phyloP scores from a whole-genome alignment of 176 grass and related monocot species.

The Otatea glauca region DNA sequence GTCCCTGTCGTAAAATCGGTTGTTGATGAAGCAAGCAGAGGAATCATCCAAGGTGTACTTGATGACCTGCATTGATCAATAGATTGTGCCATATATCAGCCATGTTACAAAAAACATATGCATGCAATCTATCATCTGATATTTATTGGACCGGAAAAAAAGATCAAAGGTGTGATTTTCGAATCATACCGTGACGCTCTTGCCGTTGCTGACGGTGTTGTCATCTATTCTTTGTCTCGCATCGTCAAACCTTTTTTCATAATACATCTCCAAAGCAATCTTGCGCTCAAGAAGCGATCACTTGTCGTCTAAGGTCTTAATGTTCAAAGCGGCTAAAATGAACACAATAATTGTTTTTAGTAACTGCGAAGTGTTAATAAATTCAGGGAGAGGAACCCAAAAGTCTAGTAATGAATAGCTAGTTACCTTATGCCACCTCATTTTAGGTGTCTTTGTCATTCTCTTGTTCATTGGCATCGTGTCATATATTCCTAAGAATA shows the following conservation, averaged over 20 bases:
- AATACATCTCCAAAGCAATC: constrained; percentile 73
- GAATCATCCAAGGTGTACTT: no score
- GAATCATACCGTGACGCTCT: no score
- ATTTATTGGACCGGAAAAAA: no score
- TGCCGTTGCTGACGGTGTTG: no score
- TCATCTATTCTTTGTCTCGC: constrained; percentile 68
- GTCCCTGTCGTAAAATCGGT: no score
- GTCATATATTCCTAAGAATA: constrained; percentile 98
- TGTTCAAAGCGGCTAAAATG: constrained; percentile 79
- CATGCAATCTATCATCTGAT: no score
- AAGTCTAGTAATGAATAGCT: constrained; percentile 18
- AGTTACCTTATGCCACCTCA: constrained; percentile 90
- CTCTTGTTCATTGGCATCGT: constrained; percentile 27
- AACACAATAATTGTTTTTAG: constrained; percentile 22
- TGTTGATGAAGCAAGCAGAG: no score
- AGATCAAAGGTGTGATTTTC: no score
- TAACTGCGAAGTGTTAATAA: constrained; percentile 19
- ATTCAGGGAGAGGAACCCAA: not conserved
- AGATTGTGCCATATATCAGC: no score
- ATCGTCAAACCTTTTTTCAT: constrained; percentile 85
- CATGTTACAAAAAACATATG: no score
- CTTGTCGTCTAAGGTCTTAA: constrained; percentile 87
- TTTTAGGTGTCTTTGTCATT: constrained; percentile 24
- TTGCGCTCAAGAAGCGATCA: constrained; percentile 96
- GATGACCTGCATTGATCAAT: no score